A percentile compares a stretch with the other conserved stretches of the same genome.
These are phyloP conservation scores for Syzygium aqueum DNA, from an alignment of 345 rosid genomes.

Conservation along the genomic window DNA sequence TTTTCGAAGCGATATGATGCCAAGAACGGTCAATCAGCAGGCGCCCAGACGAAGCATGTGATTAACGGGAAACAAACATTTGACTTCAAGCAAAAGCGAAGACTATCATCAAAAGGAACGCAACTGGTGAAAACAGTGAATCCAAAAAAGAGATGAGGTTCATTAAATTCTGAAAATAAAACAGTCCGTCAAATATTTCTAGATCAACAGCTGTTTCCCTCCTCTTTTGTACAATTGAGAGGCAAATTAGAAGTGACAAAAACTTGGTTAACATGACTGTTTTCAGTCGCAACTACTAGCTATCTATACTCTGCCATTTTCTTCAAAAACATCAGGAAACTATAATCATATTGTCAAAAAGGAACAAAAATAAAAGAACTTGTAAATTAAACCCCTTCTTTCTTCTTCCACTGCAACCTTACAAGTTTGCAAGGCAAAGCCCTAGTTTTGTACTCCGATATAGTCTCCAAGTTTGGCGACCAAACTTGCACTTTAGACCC, in stretches of 20 bases:
- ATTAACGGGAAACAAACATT: not conserved
- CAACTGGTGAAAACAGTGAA: not conserved
- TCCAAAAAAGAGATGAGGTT: not conserved
- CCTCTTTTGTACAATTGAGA: not conserved
- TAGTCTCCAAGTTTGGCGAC: constrained; percentile 86
- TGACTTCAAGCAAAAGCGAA: not conserved
- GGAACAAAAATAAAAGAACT: not conserved
- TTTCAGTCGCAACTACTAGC: not conserved
- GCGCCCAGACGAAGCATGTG: not conserved
- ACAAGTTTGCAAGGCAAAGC: constrained; percentile 54
- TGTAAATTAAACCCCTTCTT: not conserved
- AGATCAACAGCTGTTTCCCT: not conserved
- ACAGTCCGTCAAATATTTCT: not conserved
- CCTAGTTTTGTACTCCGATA: constrained; percentile 58
- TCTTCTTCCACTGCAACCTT: constrained; percentile 42
- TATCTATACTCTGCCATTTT: not conserved
- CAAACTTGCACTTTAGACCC: constrained; percentile 58
- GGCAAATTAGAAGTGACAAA: not conserved
- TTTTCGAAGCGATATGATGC: too few relatives aligned
- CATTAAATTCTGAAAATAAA: not conserved
- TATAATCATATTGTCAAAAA: not conserved
- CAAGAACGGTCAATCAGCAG: not conserved
- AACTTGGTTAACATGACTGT: not conserved
- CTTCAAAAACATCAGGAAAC: not conserved
- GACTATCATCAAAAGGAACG: not conserved